Evolutionary conservation across 768 basidiomycete genomes (phyloP).

Genomic region (Calocera viscosa): DNA sequence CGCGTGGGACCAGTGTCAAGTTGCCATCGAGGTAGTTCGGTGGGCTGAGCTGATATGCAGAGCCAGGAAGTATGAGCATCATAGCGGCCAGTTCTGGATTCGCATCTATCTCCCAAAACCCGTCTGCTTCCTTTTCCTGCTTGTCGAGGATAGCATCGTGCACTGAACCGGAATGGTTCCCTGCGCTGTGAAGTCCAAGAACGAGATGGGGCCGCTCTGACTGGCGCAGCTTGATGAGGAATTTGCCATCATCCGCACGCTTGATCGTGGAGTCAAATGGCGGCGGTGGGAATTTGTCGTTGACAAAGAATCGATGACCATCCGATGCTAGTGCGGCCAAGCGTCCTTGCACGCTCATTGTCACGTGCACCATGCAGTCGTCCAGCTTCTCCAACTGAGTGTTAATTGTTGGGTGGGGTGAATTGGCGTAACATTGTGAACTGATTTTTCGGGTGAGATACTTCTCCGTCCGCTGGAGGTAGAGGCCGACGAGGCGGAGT

Average conservation of each 20-base stretch:
- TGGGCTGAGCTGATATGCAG: conserved; percentile 18
- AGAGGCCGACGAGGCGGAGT: conserved; percentile 15
- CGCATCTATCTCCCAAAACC: conserved; percentile 24
- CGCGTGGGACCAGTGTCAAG: not conserved
- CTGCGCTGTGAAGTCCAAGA: not conserved
- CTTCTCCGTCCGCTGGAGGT: not conserved
- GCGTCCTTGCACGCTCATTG: conserved; percentile 22
- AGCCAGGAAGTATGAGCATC: conserved; percentile 21
- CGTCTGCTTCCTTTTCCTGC: conserved; percentile 8
- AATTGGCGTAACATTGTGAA: not conserved
- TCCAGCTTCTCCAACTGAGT: conserved; percentile 20
- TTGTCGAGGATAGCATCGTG: not conserved
- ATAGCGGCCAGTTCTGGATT: conserved; percentile 15
- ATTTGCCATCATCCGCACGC: not conserved
- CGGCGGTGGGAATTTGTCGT: not conserved
- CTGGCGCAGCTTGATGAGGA: not conserved
- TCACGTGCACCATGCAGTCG: conserved; percentile 24
- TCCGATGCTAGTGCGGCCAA: not conserved
- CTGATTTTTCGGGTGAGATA: not conserved
- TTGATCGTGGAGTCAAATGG: not conserved
- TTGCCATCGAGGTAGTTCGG: conserved; percentile 15
- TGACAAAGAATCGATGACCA: not conserved
- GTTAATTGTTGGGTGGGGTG: not conserved
- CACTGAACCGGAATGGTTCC: too few species aligned
- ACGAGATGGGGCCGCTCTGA: not conserved